Evolutionary conservation across 2,329 filamentous ascomycete species (phyloP).

Genomic region (Aspergillus clavatus): DNA sequence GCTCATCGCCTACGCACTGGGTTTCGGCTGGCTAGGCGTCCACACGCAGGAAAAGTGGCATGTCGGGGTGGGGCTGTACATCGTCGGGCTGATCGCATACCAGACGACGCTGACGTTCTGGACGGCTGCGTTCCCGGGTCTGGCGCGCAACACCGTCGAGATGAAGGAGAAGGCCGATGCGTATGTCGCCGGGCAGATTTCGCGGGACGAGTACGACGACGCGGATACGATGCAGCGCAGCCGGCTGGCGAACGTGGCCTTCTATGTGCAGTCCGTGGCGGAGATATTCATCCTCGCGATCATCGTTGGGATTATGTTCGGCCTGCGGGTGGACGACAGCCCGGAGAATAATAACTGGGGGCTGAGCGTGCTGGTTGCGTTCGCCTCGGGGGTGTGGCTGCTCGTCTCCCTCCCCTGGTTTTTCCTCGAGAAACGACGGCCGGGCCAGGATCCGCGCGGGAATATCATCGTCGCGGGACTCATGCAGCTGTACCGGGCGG

Average conservation of each 20-base stretch:
- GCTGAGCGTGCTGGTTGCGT: slow-evolving; percentile 60
- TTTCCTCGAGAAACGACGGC: slow-evolving; percentile 50
- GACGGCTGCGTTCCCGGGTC: slow-evolving; percentile 59
- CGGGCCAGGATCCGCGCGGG: slow-evolving; percentile 51
- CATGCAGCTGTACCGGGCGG: slow-evolving; percentile 57
- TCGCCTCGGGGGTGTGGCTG: slow-evolving; percentile 61
- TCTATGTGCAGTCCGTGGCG: slow-evolving; percentile 59
- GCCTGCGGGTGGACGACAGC: slow-evolving; percentile 55
- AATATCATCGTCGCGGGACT: slow-evolving; percentile 54
- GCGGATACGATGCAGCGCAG: slow-evolving; percentile 61
- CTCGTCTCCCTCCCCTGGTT: slow-evolving; percentile 52
- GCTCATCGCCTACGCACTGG: slow-evolving; percentile 57
- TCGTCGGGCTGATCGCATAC: slow-evolving; percentile 62
- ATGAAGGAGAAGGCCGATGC: slow-evolving; percentile 48
- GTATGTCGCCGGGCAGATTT: slow-evolving; percentile 51
- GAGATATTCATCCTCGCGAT: slow-evolving; percentile 61
- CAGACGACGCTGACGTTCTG: slow-evolving; percentile 65
- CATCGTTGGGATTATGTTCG: slow-evolving; percentile 61
- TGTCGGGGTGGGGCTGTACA: slow-evolving; percentile 58
- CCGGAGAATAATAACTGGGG: slow-evolving; percentile 62
- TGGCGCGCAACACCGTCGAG: slow-evolving; percentile 51
- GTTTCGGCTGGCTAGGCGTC: slow-evolving; percentile 64
- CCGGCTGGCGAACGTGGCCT: slow-evolving; percentile 58
- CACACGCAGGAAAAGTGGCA: slow-evolving; percentile 58
- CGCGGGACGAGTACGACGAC: slow-evolving; percentile 56